Conservation (phyloP, 2,329 filamentous ascomycete genomes). For the Aureobasidium sp. region DNA sequence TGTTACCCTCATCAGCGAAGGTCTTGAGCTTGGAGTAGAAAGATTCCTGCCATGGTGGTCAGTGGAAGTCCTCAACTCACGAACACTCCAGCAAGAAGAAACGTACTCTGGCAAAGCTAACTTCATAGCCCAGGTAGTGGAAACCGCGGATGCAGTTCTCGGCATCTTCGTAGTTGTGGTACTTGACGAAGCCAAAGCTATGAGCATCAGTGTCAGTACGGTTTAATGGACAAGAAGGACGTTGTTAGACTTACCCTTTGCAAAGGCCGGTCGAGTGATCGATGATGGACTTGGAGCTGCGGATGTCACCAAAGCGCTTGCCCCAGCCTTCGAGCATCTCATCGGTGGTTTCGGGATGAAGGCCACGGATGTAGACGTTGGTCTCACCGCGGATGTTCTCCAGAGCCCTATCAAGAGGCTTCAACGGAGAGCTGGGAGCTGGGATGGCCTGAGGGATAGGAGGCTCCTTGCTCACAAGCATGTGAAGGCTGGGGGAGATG, state of each 20-base stretch:
- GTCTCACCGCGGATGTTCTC: slow-evolving; percentile 93
- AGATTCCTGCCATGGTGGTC: slow-evolving; percentile 58
- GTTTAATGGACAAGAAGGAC: not conserved
- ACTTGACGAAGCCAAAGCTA: slow-evolving; percentile 97
- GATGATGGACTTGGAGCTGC: slow-evolving; percentile 98
- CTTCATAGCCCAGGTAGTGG: slow-evolving; percentile 89
- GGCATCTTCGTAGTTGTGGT: slow-evolving; percentile 75
- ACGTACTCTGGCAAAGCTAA: slow-evolving; percentile 84
- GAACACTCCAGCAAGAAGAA: not conserved
- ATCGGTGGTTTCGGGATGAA: slow-evolving; percentile 91
- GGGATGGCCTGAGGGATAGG: slow-evolving; percentile 81
- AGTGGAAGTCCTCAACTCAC: slow-evolving; percentile 15
- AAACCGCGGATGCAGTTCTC: slow-evolving; percentile 96
- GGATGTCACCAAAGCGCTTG: slow-evolving; percentile 80
- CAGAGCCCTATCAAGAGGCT: slow-evolving; percentile 87
- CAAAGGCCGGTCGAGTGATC: slow-evolving; percentile 87
- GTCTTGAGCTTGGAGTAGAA: slow-evolving; percentile 98
- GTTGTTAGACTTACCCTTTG: slow-evolving; percentile 64
- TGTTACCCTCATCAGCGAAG: slow-evolving; percentile 79
- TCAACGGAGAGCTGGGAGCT: slow-evolving; percentile 74
- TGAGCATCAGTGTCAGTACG: slow-evolving; percentile 22
- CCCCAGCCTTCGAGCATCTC: slow-evolving; percentile 80
- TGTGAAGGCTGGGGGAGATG: slow-evolving; percentile 37
- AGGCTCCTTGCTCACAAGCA: slow-evolving; percentile 58
- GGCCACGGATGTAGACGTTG: slow-evolving; percentile 95